phyloP scores from a whole-genome alignment of 208 protist genomes.

The Leishmania tropica region DNA sequence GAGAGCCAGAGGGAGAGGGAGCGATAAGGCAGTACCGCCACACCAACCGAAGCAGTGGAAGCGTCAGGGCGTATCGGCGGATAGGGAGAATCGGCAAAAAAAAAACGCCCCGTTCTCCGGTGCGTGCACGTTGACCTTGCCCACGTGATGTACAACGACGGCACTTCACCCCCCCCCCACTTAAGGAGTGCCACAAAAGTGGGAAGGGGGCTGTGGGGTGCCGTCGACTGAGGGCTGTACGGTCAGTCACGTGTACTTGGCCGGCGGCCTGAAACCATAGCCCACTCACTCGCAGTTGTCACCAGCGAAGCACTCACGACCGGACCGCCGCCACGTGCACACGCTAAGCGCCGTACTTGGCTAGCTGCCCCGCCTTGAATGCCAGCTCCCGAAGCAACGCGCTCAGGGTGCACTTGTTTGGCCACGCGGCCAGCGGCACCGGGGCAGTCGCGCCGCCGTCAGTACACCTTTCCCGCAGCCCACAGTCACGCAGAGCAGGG shows the following conservation, averaged over 20 bases:
- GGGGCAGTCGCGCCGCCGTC: not conserved
- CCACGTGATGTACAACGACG: not conserved
- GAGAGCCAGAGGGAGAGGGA: not conserved
- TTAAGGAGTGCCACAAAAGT: not conserved
- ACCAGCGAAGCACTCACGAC: not conserved
- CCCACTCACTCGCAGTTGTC: too few species aligned
- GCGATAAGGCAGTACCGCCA: not conserved
- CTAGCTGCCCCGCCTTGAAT: constrained; percentile 59
- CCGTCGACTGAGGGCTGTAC: not conserved
- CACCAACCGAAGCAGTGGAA: not conserved
- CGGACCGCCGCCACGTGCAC: not conserved
- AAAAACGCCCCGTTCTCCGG: not conserved
- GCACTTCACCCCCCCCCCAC: not conserved
- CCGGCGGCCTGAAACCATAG: not conserved
- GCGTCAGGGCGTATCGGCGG: not conserved
- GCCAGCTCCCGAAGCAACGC: constrained; percentile 56
- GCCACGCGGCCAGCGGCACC: constrained; percentile 1
- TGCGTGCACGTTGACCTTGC: not conserved
- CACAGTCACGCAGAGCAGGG: constrained; percentile 36
- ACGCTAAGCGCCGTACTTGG: constrained; percentile 65
- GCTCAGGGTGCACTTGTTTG: constrained; percentile 39
- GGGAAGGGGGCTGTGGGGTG: too few species aligned
- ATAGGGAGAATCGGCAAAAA: not conserved
- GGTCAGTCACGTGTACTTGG: not conserved
- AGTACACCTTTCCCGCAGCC: constrained; percentile 9